These are phyloP conservation scores for Emericellopsis terricola DNA, from an alignment of 495 filamentous ascomycete genomes.

Conservation along the genomic window DNA sequence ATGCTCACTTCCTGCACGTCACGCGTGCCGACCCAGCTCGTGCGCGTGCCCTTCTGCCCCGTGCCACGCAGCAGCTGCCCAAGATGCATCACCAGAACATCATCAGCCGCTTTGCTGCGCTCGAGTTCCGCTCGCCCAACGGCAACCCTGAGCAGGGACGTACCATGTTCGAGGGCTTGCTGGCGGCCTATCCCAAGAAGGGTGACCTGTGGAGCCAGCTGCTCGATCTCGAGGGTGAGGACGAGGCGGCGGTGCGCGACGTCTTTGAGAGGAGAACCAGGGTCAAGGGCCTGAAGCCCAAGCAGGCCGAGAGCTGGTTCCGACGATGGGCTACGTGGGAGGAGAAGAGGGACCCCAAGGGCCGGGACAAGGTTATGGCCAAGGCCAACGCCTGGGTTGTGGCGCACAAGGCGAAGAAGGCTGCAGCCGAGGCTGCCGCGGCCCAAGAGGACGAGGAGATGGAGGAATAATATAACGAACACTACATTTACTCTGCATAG, in stretches of 20 bases:
- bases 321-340: slow-evolving; percentile 71
- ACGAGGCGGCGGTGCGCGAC: slow-evolving; percentile 40
- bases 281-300: slow-evolving; percentile 49
- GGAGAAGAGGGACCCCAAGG: slow-evolving; percentile 53
- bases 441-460: slow-evolving; percentile 7
- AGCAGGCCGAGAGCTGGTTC: slow-evolving; percentile 65
- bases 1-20: slow-evolving; percentile 78
- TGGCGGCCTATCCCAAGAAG: slow-evolving; percentile 70
- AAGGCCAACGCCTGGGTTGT: slow-evolving; percentile 47
- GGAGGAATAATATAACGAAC: slow-evolving; percentile 2
- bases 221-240: slow-evolving; percentile 53
- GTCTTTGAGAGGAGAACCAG: slow-evolving; percentile 65
- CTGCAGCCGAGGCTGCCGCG: slow-evolving; percentile 17
- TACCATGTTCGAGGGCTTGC: slow-evolving; percentile 80
- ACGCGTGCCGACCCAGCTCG: slow-evolving; percentile 46
- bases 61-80: slow-evolving; percentile 69
- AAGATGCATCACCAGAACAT: slow-evolving; percentile 53
- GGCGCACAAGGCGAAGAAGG: slow-evolving; percentile 32
- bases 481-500: background rate
- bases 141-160: slow-evolving; percentile 84
- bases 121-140: slow-evolving; percentile 72
- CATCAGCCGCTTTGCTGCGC: slow-evolving; percentile 69
- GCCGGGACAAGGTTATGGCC: slow-evolving; percentile 50
- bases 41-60: slow-evolving; percentile 63
- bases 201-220: slow-evolving; percentile 87